Evolutionary conservation across 805 yeast species (phyloP), one percentile per base, ranked within the genome.

Genomic region (Saturnispora sanitii): DNA sequence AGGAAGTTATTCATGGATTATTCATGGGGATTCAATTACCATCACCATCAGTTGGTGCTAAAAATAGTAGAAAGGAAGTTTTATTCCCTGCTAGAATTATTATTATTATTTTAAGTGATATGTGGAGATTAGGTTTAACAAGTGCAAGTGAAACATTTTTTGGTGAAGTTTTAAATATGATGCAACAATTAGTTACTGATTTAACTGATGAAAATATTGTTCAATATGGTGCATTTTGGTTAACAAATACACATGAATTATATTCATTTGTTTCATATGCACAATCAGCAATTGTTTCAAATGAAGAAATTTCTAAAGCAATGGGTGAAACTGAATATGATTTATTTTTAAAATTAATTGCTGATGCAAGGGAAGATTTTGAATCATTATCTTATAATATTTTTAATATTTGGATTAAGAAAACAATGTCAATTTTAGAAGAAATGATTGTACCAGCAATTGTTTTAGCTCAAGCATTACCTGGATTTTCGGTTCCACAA

Each of bases 101-200:
- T 54, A 90, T 92, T 54, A 82, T 92, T 49, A 81, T 90, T 26
- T 68, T 90, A 48, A 80, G 94, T 54, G 98, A 92, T 61, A 87
- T 92, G 97, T 92, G 98, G 98, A 75, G 97, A 63, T 70, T 90
- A 36, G 97, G 97, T 2, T 73, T 87, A 53, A 86, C 96, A 13
- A 77, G 82, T 49, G 96, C 90, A 61, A 79, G 90, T 56, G 97
- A 92, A 66, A 79, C 77, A 42, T 83, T 92, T 57, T 66, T 92
- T 46, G 96, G 96, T 35, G 88, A 82, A 57, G 94, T 87, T 2
- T 71, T 90, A 57, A 75, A 84, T 22, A 82, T 83, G 2, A 86
- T 92, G 50, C 97, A 90, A 66, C 77, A 75, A 38, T 79, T 83
- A 46, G 95, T 90, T 15, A 72, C 82, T 38, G 64, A 70, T n/a